Evolutionary conservation across 1,139 yeast species (phyloP).

Genomic region (Suhomyces terraborum): DNA sequence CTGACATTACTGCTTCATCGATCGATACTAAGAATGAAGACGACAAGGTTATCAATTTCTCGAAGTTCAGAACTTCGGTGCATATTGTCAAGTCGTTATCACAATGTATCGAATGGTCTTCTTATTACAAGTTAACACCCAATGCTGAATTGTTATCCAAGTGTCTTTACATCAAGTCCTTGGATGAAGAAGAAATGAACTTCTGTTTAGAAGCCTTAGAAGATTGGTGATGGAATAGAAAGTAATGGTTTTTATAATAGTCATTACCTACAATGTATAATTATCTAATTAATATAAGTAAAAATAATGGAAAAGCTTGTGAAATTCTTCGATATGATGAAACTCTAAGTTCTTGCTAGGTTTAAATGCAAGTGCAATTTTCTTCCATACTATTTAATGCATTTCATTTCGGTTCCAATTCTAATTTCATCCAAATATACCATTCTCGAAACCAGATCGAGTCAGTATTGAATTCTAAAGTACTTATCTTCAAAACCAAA

Average conservation of each 20-base stretch:
- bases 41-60: constrained; percentile 65
- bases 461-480: too few species aligned
- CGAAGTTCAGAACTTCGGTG: constrained; percentile 76
- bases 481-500: too few species aligned
- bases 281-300: background rate
- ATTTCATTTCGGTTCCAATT: too few species aligned
- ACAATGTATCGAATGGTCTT: constrained; percentile 84
- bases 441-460: too few species aligned
- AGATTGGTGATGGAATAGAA: constrained; percentile 1
- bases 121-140: constrained; percentile 52
- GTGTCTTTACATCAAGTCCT: constrained; percentile 77
- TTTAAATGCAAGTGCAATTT: too few species aligned
- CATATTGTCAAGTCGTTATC: constrained; percentile 76
- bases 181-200: constrained; percentile 78
- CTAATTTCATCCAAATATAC: too few species aligned
- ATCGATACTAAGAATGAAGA: constrained; percentile 23
- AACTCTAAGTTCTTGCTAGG: too few species aligned
- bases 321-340: too few species aligned
- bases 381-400: too few species aligned
- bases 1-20: constrained; percentile 20
- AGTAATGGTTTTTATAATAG: background rate
- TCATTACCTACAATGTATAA: background rate
- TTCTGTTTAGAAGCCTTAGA: constrained; percentile 24
- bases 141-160: constrained; percentile 71
- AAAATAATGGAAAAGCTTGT: too few species aligned